Percentiles rank a stretch among this genome's conserved stretches.
These are phyloP conservation scores for Termitomyces sp. DNA, from an alignment of 768 basidiomycete species.

Conservation along the genomic window DNA sequence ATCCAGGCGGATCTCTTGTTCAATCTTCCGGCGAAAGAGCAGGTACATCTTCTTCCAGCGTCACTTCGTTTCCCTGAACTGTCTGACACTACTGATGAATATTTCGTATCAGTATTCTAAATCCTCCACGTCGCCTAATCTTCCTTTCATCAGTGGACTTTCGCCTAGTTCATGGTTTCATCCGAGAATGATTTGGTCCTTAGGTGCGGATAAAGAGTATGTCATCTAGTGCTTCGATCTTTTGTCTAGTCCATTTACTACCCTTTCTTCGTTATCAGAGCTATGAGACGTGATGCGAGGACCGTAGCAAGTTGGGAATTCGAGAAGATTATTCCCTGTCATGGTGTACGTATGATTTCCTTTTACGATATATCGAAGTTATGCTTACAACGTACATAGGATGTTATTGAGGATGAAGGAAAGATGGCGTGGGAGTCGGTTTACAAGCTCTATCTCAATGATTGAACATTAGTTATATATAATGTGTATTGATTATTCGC, in stretches of 20 bases:
- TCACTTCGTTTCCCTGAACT: no score
- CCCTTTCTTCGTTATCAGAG: constrained; percentile 19
- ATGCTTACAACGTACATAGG: constrained; percentile 15
- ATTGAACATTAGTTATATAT: not conserved
- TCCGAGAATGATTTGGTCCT: constrained; percentile 23
- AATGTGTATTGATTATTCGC: no score
- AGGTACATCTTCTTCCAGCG: constrained; percentile 34
- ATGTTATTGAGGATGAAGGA: constrained; percentile 56
- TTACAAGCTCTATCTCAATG: constrained; percentile 24
- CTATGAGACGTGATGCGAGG: constrained; percentile 55
- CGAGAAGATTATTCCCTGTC: constrained; percentile 65
- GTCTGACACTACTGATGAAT: no score
- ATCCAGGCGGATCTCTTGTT: constrained; percentile 76
- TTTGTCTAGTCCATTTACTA: not conserved
- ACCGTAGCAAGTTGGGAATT: constrained; percentile 67
- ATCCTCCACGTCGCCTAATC: constrained; percentile 20
- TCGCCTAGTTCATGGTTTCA: constrained; percentile 26
- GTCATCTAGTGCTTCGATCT: constrained; percentile 7
- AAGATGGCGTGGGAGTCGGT: constrained; percentile 46
- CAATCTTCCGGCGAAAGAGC: constrained; percentile 77
- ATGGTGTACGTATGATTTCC: constrained; percentile 31
- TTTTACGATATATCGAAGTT: not conserved
- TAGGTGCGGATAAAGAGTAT: constrained; percentile 29
- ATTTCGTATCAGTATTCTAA: constrained; percentile 29
- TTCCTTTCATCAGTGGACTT: constrained; percentile 26